A percentile compares a stretch with the other conserved stretches of the same genome.
Conservation (phyloP, 768 basidiomycete genomes). For the Collybiopsis luxurians region DNA sequence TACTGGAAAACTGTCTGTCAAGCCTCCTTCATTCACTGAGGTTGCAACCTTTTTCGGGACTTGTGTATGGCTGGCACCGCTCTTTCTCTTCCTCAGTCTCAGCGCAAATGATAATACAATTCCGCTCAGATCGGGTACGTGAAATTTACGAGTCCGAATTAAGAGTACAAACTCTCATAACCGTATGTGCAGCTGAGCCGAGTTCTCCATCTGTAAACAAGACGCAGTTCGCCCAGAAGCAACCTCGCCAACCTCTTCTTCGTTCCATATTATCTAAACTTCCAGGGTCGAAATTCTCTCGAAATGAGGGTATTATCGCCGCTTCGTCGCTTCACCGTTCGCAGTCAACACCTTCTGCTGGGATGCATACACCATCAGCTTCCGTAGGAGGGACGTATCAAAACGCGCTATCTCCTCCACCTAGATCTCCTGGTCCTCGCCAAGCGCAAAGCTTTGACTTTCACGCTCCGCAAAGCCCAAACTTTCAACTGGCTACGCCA, state of each 20-base stretch:
- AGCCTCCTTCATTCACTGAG: slow-evolving; percentile 57
- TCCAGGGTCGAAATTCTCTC: slow-evolving; percentile 42
- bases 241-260: slow-evolving; percentile 58
- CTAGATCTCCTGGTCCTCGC: not conserved
- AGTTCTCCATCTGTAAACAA: slow-evolving; percentile 36
- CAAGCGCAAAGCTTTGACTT: slow-evolving; percentile 31
- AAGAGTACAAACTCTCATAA: not conserved
- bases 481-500: slow-evolving; percentile 40
- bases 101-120: slow-evolving; percentile 97
- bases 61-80: slow-evolving; percentile 85
- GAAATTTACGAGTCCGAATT: slow-evolving; percentile 1
- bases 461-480: slow-evolving; percentile 22
- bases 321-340: slow-evolving; percentile 44
- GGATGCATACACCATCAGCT: not conserved
- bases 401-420: slow-evolving; percentile 1
- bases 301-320: slow-evolving; percentile 68
- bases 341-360: slow-evolving; percentile 14
- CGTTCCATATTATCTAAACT: slow-evolving; percentile 54
- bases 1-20: slow-evolving; percentile 30
- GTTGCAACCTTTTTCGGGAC: slow-evolving; percentile 82
- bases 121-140: slow-evolving; percentile 61
- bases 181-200: slow-evolving; percentile 27
- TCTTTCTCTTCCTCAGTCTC: slow-evolving; percentile 93
- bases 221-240: slow-evolving; percentile 15
- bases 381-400: not conserved